These are phyloP conservation scores for Oryza australiensis DNA, from an alignment of 176 grass and related monocot species.

Conservation along the genomic window DNA sequence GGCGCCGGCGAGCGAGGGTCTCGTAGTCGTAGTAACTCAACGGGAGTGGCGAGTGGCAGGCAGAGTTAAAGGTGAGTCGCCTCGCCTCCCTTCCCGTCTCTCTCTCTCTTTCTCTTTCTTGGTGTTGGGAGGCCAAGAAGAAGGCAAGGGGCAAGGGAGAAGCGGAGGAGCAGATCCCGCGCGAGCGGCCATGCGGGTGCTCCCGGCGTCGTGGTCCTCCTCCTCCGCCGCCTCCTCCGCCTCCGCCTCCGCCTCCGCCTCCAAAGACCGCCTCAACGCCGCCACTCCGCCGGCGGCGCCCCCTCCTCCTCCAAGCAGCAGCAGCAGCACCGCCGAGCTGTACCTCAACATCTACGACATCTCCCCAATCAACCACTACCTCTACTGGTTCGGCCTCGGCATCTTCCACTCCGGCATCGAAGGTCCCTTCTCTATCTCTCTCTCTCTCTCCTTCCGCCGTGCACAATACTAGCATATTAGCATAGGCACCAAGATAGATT, in stretches of 20 bases:
- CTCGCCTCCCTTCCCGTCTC: no score
- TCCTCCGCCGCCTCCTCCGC: neutral
- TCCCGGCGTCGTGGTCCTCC: constrained; percentile 34
- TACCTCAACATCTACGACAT: constrained; percentile 98
- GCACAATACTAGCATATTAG: no score
- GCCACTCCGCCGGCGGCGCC: neutral
- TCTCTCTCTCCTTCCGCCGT: no score
- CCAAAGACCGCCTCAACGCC: neutral
- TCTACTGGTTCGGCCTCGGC: constrained; percentile 95
- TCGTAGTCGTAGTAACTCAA: no score
- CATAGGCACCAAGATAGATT: no score
- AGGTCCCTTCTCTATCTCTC: constrained; percentile 27
- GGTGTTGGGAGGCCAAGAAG: no score
- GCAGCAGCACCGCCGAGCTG: neutral
- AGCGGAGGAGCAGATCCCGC: no score
- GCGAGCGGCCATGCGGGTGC: constrained; percentile 36
- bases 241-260: neutral
- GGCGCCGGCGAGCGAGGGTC: neutral
- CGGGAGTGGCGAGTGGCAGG: no score
- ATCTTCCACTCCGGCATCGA: constrained; percentile 94
- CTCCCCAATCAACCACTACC: constrained; percentile 81
- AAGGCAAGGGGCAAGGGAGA: no score
- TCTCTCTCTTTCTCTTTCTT: no score
- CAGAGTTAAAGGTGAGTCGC: no score
- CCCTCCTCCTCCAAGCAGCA: neutral